Base-by-base conservation (phyloP, 1,284 basidiomycete species). In the Bondarzewia mesenterica region DNA sequence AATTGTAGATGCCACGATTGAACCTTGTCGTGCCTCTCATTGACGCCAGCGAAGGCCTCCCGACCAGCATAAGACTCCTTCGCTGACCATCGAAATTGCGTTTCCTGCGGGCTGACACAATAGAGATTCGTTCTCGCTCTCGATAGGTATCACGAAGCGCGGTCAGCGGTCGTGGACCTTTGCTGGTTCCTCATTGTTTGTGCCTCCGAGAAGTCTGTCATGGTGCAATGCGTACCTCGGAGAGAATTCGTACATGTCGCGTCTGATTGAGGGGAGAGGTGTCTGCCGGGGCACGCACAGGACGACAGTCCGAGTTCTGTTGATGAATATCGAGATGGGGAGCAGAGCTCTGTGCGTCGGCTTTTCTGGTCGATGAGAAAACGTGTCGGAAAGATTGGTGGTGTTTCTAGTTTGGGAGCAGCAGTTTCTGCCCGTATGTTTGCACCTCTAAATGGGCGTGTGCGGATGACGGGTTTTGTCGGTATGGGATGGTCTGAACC, bases 241-340 rank as follows among this genome's bases (percentile, higher is more conserved):
- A 20, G 41, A 42, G 41, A 22, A 42, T 18, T 16, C 41, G 21
- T 42, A 7, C 22, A 12, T 14, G 14, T 42, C 8, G 41, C 12
- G 41, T 40, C 16, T 42, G 41, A 42, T 42, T 14, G 41, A 42
- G 22, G 25, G 25, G 26, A 42, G 41, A 27, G 41, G 41, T 23
- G 23, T 21, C 25, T 16, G 15, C 25, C 38, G 41, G 41, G 21
- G 41, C 41, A 42, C 41, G 16, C 4, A 42, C 41, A 42, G 41
- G 41, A 42, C 15, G 41, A 25, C 41, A 27, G 22, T 12, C 22
- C 8, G 8, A 27, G 12, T 23, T 25, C 8, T 6, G 12, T 12
- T 14, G 25, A 21, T 42, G 20, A 2, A 23, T 42, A 22, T 23
- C 14, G 41, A 42, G 15, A 4, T 25, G 25, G 41, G 10, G 41